phyloP scores from a whole-genome alignment of 1,284 basidiomycete genomes.

The Ceraceosorus guamensis region DNA sequence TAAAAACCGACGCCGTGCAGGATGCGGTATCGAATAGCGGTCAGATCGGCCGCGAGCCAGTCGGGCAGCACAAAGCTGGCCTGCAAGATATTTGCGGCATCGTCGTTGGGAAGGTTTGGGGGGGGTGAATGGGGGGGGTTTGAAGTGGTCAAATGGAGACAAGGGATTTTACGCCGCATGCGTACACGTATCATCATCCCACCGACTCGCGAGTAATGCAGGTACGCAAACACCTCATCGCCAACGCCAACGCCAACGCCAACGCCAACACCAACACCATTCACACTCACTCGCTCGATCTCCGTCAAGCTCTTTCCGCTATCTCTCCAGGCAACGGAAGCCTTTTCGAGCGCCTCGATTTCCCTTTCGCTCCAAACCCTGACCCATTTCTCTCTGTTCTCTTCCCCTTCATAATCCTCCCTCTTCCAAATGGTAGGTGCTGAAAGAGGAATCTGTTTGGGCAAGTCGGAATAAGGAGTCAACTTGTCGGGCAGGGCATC shows the following conservation, averaged over 20 bases:
- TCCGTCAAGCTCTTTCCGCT: conserved; percentile 29
- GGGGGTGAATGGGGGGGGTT: no score
- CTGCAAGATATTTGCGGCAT: conserved; percentile 20
- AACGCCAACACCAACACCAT: not conserved
- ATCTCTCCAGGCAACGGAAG: conserved; percentile 24
- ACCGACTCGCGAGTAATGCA: no score
- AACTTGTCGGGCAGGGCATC: conserved; percentile 24
- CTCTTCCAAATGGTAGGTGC: conserved; percentile 40
- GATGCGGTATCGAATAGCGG: conserved; percentile 20
- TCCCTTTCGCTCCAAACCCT: conserved; percentile 25
- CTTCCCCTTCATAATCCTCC: conserved; percentile 37
- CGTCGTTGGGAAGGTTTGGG: no score
- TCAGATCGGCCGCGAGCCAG: conserved; percentile 20
- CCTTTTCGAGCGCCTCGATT: conserved; percentile 27
- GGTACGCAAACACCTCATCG: no score
- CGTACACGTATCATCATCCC: no score
- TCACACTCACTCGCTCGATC: conserved; percentile 24
- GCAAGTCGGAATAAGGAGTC: conserved; percentile 46
- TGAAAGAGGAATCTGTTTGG: conserved; percentile 38
- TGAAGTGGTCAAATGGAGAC: no score
- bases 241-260: no score
- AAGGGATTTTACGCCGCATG: no score
- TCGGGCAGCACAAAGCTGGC: conserved; percentile 34
- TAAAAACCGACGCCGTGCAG: conserved; percentile 47
- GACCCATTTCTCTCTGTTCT: conserved; percentile 27